Evolutionary conservation across 169 alveolate genomes (phyloP).

Genomic region (Amoebophrya sp.): DNA sequence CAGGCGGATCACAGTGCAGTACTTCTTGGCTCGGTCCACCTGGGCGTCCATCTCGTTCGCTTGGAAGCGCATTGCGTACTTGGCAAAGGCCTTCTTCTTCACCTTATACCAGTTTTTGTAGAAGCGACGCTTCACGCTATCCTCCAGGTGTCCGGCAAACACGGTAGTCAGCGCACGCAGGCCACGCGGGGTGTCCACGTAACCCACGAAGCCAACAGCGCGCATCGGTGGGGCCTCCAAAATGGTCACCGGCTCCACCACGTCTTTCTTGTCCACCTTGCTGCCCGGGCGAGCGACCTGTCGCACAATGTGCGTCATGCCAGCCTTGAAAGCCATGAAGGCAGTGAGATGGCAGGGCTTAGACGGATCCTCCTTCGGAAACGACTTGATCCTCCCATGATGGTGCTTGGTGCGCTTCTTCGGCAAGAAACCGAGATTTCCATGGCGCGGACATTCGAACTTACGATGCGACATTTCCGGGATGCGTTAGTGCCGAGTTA

Average conservation of each 20-base stretch:
- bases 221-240: slow-evolving; percentile 85
- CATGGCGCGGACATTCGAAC: slow-evolving; percentile 99
- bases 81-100: slow-evolving; percentile 98
- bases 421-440: slow-evolving; percentile 98
- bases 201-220: slow-evolving; percentile 98
- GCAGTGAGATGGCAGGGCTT: slow-evolving; percentile 96
- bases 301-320: slow-evolving; percentile 99
- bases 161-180: slow-evolving; percentile 95
- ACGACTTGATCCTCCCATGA: slow-evolving; percentile 80
- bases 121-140: slow-evolving; percentile 94
- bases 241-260: slow-evolving; percentile 98
- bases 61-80: slow-evolving; percentile 82
- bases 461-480: slow-evolving; percentile 97
- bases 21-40: slow-evolving; percentile 86
- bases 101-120: slow-evolving; percentile 96
- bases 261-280: slow-evolving; percentile 95
- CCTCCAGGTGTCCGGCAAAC: slow-evolving; percentile 96
- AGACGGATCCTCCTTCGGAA: slow-evolving; percentile 95
- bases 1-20: slow-evolving; percentile 96
- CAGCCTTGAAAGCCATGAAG: slow-evolving; percentile 99
- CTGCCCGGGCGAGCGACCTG: slow-evolving; percentile 94
- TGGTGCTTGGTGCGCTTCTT: slow-evolving; percentile 84
- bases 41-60: slow-evolving; percentile 80
- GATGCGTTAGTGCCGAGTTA: no score
- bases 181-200: slow-evolving; percentile 98